Conservation (phyloP, 306 rosid genomes). For the Vicia sativa region DNA sequence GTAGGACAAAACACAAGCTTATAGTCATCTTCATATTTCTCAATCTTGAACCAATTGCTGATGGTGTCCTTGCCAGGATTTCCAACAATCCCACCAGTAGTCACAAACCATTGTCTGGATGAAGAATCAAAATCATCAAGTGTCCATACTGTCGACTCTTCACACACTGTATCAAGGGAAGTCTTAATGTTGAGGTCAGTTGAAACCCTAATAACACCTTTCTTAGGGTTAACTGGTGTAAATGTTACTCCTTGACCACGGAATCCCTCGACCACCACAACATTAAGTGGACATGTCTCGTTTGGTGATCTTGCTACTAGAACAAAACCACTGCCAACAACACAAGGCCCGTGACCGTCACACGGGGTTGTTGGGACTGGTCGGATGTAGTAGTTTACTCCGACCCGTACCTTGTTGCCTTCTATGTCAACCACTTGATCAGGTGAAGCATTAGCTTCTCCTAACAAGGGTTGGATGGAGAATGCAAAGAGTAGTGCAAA, state of each 20-base stretch:
- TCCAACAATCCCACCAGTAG: slow-evolving; percentile 53
- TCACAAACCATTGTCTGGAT: slow-evolving; percentile 50
- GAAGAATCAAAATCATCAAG: slow-evolving; percentile 45
- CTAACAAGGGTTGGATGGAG: not conserved
- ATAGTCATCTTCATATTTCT: slow-evolving; percentile 53
- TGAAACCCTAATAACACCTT: slow-evolving; percentile 46
- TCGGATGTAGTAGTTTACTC: slow-evolving; percentile 43
- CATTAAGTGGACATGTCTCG: slow-evolving; percentile 52
- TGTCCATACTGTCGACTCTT: slow-evolving; percentile 53
- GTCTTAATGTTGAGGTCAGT: slow-evolving; percentile 57
- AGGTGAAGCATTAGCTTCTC: slow-evolving; percentile 33
- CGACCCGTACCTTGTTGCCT: slow-evolving; percentile 38
- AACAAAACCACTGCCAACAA: slow-evolving; percentile 54
- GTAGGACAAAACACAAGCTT: slow-evolving; percentile 64
- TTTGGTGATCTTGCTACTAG: slow-evolving; percentile 41
- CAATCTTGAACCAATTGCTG: slow-evolving; percentile 69
- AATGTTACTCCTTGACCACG: slow-evolving; percentile 47
- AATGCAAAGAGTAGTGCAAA: slow-evolving; percentile 30
- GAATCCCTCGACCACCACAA: slow-evolving; percentile 55
- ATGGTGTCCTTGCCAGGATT: slow-evolving; percentile 51
- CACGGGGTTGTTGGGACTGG: slow-evolving; percentile 51
- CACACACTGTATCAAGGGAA: slow-evolving; percentile 32
- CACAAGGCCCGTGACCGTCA: slow-evolving; percentile 42
- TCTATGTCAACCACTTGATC: slow-evolving; percentile 47
- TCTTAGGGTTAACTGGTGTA: slow-evolving; percentile 41